Base-by-base conservation (phyloP, 2,329 filamentous ascomycete genomes). In the Arthrinium puccinioides region DNA sequence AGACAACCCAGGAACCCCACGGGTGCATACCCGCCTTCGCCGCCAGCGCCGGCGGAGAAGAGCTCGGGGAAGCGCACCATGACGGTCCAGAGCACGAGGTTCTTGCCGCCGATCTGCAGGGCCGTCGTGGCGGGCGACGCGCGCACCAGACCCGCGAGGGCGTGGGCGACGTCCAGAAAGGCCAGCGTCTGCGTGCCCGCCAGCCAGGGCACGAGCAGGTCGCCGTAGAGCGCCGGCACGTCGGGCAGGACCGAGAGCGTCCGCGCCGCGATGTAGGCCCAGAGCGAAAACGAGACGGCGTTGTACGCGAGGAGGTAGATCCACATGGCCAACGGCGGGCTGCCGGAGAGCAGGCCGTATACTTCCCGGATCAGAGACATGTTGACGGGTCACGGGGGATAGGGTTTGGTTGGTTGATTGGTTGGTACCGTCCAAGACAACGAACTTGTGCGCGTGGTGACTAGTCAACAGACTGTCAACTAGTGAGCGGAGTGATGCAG, bases 1-100 rank as follows among this genome's bases (percentile, higher is more conserved):
- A 84, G 60, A 68, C 79, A 72, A 40, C 60, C 61, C 38, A 64
- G 53, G 54, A 76, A 78, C 14, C 64, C 65, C 2, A 56, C 51
- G 8, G 55, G 62, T 25, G 57, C 47, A 13, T 62, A 62, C 13
- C 66, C 64, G 11, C 61, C 54, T 1, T 16, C 32, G 15, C 15
- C 14, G 2, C 45, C 23, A 19, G 24, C n/a, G 25, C 13, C 10
- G 24, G 24, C 19, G 4, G 13, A 13, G 24, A 36, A 19, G 24
- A 35, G 32, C 6, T 28, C 45, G 3, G 45, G 44, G 36, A 80
- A 83, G 29, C 62, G 62, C 37, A 70, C 61, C 43, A 75, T 70
- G 32, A 85, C 71, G 27, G 70, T 71, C 77, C 79, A 84, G 27
- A 84, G 74, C 19, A 86, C 68, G 32, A 84, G 63, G 33, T 83